These are phyloP conservation scores for Penicilliopsis zonata DNA, from an alignment of 495 filamentous ascomycete species.

Conservation along the genomic window DNA sequence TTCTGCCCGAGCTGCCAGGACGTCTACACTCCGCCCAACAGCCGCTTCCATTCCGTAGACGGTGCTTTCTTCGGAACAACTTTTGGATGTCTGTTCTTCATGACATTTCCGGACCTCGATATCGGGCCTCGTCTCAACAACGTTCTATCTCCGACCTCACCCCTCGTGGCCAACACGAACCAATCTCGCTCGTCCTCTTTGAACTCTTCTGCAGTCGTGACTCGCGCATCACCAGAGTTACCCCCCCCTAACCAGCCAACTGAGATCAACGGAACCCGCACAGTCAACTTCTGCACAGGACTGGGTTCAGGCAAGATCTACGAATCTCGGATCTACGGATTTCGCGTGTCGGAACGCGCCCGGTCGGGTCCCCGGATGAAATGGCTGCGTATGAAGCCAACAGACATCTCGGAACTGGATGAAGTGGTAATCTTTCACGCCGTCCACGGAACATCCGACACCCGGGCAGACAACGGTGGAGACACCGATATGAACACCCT, in stretches of 20 bases:
- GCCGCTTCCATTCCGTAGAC: slow-evolving; percentile 93
- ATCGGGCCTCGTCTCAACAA: slow-evolving; percentile 35
- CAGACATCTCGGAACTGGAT: slow-evolving; percentile 68
- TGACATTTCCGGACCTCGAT: slow-evolving; percentile 94
- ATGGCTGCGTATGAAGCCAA: slow-evolving; percentile 80
- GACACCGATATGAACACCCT: slow-evolving; percentile 27
- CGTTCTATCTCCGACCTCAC: slow-evolving; percentile 18
- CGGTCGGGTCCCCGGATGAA: slow-evolving; percentile 87
- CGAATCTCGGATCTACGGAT: slow-evolving; percentile 93
- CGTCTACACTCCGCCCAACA: slow-evolving; percentile 95
- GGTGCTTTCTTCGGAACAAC: slow-evolving; percentile 97
- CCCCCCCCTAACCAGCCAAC: slow-evolving; percentile 36
- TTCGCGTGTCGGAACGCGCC: slow-evolving; percentile 80
- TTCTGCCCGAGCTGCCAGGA: slow-evolving; percentile 96
- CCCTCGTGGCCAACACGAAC: slow-evolving; percentile 17
- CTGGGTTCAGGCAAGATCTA: slow-evolving; percentile 76
- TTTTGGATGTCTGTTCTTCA: slow-evolving; percentile 89
- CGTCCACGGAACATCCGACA: slow-evolving; percentile 16
- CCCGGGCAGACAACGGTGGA: slow-evolving; percentile 34
- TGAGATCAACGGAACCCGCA: slow-evolving; percentile 72
- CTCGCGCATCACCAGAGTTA: slow-evolving; percentile 12
- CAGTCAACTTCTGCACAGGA: slow-evolving; percentile 75
- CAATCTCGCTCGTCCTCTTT: slow-evolving; percentile 25
- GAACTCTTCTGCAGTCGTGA: slow-evolving; percentile 14
- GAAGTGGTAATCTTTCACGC: slow-evolving; percentile 49